phyloP scores from a whole-genome alignment of 2,329 filamentous ascomycete species.

The Incumbomyces lentus region DNA sequence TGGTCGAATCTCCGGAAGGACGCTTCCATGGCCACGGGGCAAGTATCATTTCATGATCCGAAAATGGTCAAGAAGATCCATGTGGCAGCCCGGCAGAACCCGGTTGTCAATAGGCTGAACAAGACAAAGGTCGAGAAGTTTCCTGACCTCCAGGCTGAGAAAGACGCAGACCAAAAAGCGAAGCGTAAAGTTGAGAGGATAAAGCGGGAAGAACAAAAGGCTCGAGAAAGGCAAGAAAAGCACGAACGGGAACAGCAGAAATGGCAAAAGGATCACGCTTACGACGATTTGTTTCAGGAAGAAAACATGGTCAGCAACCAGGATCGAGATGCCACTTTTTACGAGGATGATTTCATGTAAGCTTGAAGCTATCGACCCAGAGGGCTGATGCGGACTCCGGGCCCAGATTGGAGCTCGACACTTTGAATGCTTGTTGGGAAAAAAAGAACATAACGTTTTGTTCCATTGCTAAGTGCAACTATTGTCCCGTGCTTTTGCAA shows the following conservation, averaged over 20 bases:
- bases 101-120: constrained; percentile 92
- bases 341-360: constrained; percentile 88
- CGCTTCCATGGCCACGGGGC: constrained; percentile 87
- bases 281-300: constrained; percentile 81
- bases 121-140: constrained; percentile 88
- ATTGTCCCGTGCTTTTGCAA: too few species aligned
- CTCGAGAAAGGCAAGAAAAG: constrained; percentile 33
- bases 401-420: too few species aligned
- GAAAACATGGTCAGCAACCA: constrained; percentile 84
- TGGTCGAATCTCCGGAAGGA: constrained; percentile 96
- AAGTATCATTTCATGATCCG: constrained; percentile 86
- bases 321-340: constrained; percentile 59
- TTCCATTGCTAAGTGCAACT: too few species aligned
- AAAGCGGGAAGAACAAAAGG: constrained; percentile 29
- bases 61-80: constrained; percentile 74
- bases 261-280: constrained; percentile 94
- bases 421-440: too few species aligned
- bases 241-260: constrained; percentile 82
- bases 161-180: constrained; percentile 63
- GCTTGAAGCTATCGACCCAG: too few species aligned
- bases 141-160: constrained; percentile 73
- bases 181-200: constrained; percentile 57
- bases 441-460: too few species aligned
- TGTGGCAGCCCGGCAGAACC: constrained; percentile 71
- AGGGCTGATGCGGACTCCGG: too few species aligned